These are phyloP conservation scores for Serendipita sp. DNA, from an alignment of 768 basidiomycete genomes.

Conservation along the genomic window DNA sequence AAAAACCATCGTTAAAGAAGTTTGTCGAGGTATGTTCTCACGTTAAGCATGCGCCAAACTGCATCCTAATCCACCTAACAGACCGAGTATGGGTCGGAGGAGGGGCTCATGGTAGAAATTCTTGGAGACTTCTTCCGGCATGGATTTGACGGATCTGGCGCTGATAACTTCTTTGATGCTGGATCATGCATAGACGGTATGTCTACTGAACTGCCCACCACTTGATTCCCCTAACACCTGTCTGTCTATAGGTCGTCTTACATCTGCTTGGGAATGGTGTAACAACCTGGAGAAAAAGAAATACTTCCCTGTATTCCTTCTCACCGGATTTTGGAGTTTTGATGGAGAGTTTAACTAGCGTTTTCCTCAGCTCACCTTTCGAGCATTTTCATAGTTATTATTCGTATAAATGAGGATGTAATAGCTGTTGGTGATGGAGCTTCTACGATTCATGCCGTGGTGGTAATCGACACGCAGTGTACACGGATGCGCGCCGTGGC, in stretches of 20 bases:
- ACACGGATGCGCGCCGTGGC: not conserved
- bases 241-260: slow-evolving; percentile 40
- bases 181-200: slow-evolving; percentile 31
- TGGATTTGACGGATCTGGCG: slow-evolving; percentile 81
- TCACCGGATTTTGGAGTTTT: slow-evolving; percentile 26
- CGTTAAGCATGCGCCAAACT: no score
- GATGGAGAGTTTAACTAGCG: not conserved
- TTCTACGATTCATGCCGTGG: not conserved
- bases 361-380: not conserved
- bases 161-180: slow-evolving; percentile 80
- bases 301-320: slow-evolving; percentile 62
- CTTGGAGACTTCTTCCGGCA: slow-evolving; percentile 75
- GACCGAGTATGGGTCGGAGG: slow-evolving; percentile 62
- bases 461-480: no score
- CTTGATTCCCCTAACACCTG: not conserved
- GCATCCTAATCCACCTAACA: no score
- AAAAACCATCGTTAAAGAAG: slow-evolving; percentile 51
- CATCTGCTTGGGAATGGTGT: slow-evolving; percentile 91
- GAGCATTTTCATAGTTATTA: not conserved
- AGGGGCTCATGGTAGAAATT: slow-evolving; percentile 53
- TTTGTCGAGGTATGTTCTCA: slow-evolving; percentile 38
- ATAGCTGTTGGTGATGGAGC: not conserved
- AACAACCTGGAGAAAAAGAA: slow-evolving; percentile 70
- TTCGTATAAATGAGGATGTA: not conserved
- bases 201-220: not conserved